Base-by-base conservation (phyloP, 352 stramenopile genomes). In the Phytophthora ohioensis region DNA sequence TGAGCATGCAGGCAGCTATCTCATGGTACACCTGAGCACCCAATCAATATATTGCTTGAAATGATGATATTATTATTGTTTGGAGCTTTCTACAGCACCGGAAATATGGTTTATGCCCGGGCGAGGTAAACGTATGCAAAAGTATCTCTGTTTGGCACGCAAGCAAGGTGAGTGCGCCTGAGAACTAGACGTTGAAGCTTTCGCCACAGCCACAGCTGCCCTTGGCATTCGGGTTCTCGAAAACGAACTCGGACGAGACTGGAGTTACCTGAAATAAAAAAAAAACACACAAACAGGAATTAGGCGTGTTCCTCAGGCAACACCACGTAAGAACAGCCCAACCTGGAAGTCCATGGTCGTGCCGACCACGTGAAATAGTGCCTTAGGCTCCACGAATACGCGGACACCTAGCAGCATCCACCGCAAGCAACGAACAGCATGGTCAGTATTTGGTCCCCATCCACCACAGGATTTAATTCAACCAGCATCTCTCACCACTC, bases 161-260 rank as follows among this genome's bases (percentile, higher is more conserved):
- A 61, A 55, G 36, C 35, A 64, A 57, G 39, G 41, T 42, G 34
- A 55, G 49, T 32, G 57, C 51, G 45, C 48, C 52, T 32, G 13
- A 15, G 30, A 35, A 9, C 58, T 98, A 99, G 43, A 99, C 97
- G 77, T 99, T 99, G 77, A 99, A 99, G 75, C 93, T 99, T 84
- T 99, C 98, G 42, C 98, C 98, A 78, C 98, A 99, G 7, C 98
- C 98, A 82, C 98, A 99, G 78, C 97, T 95, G 36, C 97, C 98
- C 82, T 99, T 99, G 15, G 96, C 97, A 82, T 99, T 99, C n/a
- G 98, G 98, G 85, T 99, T 99, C 46, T 98, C 95, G 79, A 99
- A 99, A 11, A 98, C 98, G 67, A 99, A 99, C 81, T 99, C 98
- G 42, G 95, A 95, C 31, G 91, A 96, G 56, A 99, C 88, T 56